Conservation (phyloP, 371 early-diverging fungal genomes). For the Haplosporangium sp. region DNA sequence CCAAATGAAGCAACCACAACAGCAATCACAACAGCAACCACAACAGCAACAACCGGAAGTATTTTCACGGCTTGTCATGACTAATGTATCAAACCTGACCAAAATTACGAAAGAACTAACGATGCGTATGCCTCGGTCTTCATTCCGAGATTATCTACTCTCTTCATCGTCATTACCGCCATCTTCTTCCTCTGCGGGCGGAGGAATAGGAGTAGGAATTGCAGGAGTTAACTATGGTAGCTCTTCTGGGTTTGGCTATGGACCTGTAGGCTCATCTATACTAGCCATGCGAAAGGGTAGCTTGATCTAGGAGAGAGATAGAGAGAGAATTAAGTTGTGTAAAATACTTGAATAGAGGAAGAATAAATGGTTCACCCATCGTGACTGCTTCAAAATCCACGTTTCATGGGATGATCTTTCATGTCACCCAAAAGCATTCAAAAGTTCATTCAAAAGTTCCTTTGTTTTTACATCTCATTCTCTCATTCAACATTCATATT, state of each 20-base stretch:
- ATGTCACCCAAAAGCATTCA: background rate
- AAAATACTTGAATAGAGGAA: constrained; percentile 70
- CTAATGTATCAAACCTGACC: constrained; percentile 45
- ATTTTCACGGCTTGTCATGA: constrained; percentile 48
- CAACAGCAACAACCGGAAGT: constrained; percentile 30
- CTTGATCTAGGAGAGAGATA: constrained; percentile 76
- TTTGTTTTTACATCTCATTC: too few relatives aligned
- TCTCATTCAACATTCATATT: too few relatives aligned
- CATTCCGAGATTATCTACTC: constrained; percentile 37
- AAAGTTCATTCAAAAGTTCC: too few relatives aligned
- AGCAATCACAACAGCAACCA: background rate
- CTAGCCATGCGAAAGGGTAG: constrained; percentile 84
- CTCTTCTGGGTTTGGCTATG: constrained; percentile 36
- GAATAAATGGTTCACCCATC: constrained; percentile 63
- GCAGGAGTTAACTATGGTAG: constrained; percentile 2
- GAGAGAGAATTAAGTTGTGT: too few relatives aligned
- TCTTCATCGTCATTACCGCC: constrained; percentile 13
- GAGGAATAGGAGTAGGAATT: constrained; percentile 16
- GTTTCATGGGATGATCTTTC: too few relatives aligned
- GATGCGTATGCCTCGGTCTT: constrained; percentile 47
- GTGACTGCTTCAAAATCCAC: too few relatives aligned
- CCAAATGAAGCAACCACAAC: constrained; percentile 6
- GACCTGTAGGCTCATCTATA: constrained; percentile 72
- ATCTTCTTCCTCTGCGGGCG: constrained; percentile 31
- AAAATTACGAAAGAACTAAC: constrained; percentile 51